phyloP scores from a whole-genome alignment of 176 grass and related monocot genomes.

The Thinopyrum elongatum region DNA sequence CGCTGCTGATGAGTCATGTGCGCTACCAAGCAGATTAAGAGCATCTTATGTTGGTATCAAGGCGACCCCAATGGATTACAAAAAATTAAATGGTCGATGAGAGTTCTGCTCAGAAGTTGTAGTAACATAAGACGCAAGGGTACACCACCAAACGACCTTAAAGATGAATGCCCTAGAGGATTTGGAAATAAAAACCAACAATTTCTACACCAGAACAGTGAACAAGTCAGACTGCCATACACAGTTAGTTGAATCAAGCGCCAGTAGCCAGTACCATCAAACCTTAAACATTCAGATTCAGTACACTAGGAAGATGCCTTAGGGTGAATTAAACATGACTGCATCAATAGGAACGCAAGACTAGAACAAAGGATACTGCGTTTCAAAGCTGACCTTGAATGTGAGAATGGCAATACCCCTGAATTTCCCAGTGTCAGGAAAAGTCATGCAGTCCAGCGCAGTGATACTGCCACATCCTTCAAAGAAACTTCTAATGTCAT shows the following conservation, averaged over 20 bases:
- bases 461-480: constrained; percentile 75
- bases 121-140: background rate
- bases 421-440: constrained; percentile 87
- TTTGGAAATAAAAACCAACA: background rate
- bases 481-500: constrained; percentile 96
- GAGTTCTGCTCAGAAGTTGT: background rate
- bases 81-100: constrained; percentile 2
- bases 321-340: background rate
- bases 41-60: background rate
- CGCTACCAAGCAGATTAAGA: constrained; percentile 8
- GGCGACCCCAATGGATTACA: background rate
- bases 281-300: background rate
- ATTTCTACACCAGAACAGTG: background rate
- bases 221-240: background rate
- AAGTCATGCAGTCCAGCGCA: constrained; percentile 81
- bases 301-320: background rate
- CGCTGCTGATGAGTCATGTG: background rate
- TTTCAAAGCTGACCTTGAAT: constrained; percentile 68
- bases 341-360: background rate
- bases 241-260: constrained; percentile 2
- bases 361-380: constrained; percentile 1
- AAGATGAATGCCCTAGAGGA: background rate
- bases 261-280: background rate
- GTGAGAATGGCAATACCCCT: constrained; percentile 91
- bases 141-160: background rate